Conservation (phyloP, 2,329 filamentous ascomycete genomes). For the Verticillium tricorpus region DNA sequence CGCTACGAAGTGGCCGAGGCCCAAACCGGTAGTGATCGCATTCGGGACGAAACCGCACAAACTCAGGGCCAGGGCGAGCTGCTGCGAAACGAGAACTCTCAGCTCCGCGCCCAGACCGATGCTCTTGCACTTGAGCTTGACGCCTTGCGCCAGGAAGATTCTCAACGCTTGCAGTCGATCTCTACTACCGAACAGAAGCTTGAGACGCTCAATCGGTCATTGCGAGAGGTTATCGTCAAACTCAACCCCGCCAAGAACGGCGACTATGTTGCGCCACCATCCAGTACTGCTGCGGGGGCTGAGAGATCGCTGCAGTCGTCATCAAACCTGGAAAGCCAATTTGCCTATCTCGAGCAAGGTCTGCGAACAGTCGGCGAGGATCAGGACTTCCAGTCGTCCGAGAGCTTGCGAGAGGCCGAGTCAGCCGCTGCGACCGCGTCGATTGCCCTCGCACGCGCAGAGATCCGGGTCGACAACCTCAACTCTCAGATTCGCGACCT, state of each 20-base stretch:
- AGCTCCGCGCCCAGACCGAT: slow-evolving; percentile 26
- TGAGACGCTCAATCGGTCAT: slow-evolving; percentile 60
- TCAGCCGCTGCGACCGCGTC: slow-evolving; percentile 16
- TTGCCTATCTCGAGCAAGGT: slow-evolving; percentile 68
- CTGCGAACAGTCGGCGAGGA: slow-evolving; percentile 57
- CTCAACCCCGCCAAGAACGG: slow-evolving; percentile 53
- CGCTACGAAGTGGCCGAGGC: not conserved
- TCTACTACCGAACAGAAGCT: slow-evolving; percentile 61
- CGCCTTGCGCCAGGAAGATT: slow-evolving; percentile 26
- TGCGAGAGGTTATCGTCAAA: slow-evolving; percentile 63
- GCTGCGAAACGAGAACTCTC: slow-evolving; percentile 23
- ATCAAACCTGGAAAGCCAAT: slow-evolving; percentile 48
- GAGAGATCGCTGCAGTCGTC: slow-evolving; percentile 33
- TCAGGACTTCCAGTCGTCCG: slow-evolving; percentile 35
- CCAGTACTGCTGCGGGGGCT: slow-evolving; percentile 18
- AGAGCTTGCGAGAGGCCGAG: slow-evolving; percentile 18
- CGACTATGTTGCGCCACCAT: slow-evolving; percentile 39
- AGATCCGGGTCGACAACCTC: slow-evolving; percentile 54
- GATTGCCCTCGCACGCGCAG: slow-evolving; percentile 32
- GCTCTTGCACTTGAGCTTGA: slow-evolving; percentile 29
- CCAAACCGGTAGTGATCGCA: slow-evolving; percentile 13
- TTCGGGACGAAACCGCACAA: slow-evolving; percentile 40
- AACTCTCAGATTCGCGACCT: slow-evolving; percentile 61
- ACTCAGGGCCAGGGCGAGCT: slow-evolving; percentile 28
- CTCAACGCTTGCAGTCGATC: slow-evolving; percentile 45